These are phyloP conservation scores for Ustilago hordei DNA, from an alignment of 1,284 basidiomycete species.

Conservation along the genomic window DNA sequence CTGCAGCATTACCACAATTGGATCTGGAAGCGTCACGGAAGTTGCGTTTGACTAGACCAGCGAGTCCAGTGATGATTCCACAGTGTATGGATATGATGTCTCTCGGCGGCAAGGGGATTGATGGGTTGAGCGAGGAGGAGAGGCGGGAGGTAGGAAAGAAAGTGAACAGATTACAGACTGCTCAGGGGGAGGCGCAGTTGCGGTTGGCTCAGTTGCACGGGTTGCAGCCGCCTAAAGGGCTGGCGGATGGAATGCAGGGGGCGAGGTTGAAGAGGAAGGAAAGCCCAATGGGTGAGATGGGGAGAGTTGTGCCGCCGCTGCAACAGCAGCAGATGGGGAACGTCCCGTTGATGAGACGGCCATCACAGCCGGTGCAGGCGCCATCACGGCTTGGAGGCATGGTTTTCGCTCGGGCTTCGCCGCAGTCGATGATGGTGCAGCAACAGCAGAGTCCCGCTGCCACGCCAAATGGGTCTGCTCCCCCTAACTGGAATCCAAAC, in stretches of 20 bases:
- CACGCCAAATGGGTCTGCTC: conserved; percentile 2
- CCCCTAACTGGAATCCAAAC: neutral
- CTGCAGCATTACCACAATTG: conserved; percentile 14
- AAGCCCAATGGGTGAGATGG: neutral
- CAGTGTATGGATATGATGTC: conserved; percentile 54
- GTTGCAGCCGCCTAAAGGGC: conserved; percentile 28
- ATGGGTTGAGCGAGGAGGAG: conserved; percentile 15
- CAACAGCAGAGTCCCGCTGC: conserved; percentile 20
- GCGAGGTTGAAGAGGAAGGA: conserved; percentile 8
- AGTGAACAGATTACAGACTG: conserved; percentile 31
- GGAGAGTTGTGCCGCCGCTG: neutral
- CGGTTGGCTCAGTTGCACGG: conserved; percentile 42
- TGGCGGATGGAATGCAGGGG: neutral
- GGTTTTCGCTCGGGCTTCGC: neutral
- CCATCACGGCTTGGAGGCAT: neutral
- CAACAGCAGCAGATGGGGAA: neutral
- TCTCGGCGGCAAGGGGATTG: conserved; percentile 28
- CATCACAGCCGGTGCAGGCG: neutral
- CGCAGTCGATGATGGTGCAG: neutral
- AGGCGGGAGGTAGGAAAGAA: conserved; percentile 26
- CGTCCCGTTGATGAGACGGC: neutral
- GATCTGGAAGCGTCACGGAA: conserved; percentile 27
- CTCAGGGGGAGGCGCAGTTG: conserved; percentile 45
- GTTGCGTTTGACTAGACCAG: conserved; percentile 26
- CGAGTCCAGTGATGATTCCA: conserved; percentile 26